Percentiles rank a stretch among this genome's conserved stretches.
These are phyloP conservation scores for Zygosaccharomyces lentus DNA, from an alignment of 805 yeast species.

Conservation along the genomic window DNA sequence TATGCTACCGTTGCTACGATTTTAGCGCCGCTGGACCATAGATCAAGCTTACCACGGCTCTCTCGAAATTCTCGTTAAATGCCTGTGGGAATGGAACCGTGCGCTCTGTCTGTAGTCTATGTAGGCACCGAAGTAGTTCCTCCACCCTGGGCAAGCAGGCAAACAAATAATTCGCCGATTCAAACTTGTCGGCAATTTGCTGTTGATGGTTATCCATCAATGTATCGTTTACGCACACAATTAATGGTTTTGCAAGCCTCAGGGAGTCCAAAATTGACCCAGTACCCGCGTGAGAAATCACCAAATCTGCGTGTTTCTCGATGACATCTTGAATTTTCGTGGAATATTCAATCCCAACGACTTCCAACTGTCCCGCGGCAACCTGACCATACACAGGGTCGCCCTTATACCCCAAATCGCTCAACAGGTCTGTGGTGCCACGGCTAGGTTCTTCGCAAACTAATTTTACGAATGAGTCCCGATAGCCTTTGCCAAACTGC, in stretches of 20 bases:
- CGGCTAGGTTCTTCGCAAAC: neutral
- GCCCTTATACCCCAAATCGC: conserved; percentile 1
- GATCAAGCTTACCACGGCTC: conserved; percentile 4
- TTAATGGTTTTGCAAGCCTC: conserved; percentile 49
- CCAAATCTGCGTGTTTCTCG: conserved; percentile 43
- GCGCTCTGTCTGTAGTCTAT: conserved; percentile 6
- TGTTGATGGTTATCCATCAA: conserved; percentile 87
- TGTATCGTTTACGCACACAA: conserved; percentile 64
- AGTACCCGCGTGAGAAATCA: conserved; percentile 87
- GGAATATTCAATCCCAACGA: conserved; percentile 48
- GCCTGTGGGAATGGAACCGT: conserved; percentile 15
- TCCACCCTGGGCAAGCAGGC: conserved; percentile 19
- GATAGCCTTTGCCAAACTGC: conserved; percentile 54
- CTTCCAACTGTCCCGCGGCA: conserved; percentile 16
- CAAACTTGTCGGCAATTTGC: conserved; percentile 65
- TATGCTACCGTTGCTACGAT: neutral
- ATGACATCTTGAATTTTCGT: conserved; percentile 42
- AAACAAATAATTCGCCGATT: conserved; percentile 29
- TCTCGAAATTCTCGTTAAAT: conserved; percentile 17
- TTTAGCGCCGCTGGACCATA: conserved; percentile 1
- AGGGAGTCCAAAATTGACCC: conserved; percentile 85
- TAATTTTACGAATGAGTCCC: conserved; percentile 18
- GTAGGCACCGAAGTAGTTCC: conserved; percentile 13
- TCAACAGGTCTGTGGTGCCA: neutral
- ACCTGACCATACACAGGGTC: neutral